phyloP scores from a whole-genome alignment of 768 basidiomycete genomes.

The Porpolomopsis calyptriformis region DNA sequence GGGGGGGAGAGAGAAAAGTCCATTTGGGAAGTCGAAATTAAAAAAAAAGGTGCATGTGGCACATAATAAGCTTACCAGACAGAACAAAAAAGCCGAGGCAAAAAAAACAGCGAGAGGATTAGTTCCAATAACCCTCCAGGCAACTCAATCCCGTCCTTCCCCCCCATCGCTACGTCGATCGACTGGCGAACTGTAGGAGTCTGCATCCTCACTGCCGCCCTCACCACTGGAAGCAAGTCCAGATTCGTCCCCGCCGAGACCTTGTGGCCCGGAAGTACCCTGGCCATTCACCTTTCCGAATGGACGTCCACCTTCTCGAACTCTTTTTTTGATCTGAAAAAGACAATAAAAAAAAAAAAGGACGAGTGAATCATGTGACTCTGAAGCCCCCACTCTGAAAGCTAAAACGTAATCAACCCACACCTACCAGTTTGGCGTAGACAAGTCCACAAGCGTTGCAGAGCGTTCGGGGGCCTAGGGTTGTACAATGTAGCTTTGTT shows the following conservation, averaged over 20 bases:
- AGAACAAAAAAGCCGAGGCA: neutral
- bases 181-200: constrained; percentile 14
- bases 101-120: constrained; percentile 1
- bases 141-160: constrained; percentile 10
- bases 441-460: constrained; percentile 84
- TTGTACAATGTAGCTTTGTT: constrained; percentile 8
- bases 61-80: neutral
- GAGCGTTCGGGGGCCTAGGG: constrained; percentile 66
- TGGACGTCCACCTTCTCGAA: constrained; percentile 16
- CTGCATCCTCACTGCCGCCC: constrained; percentile 13
- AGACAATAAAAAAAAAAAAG: constrained; percentile 6
- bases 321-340: constrained; percentile 26
- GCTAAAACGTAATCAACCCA: constrained; percentile 1
- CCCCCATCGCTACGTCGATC: constrained; percentile 12
- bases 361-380: constrained; percentile 2
- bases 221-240: constrained; percentile 10
- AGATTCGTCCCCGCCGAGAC: constrained; percentile 6
- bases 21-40: too few relatives aligned
- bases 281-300: constrained; percentile 9
- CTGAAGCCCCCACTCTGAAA: constrained; percentile 2
- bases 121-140: neutral
- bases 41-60: too few relatives aligned
- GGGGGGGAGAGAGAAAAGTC: too few relatives aligned
- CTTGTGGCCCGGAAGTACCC: neutral
- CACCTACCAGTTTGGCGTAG: constrained; percentile 72